These are phyloP conservation scores for Tetrapyrgos nigripes DNA, from an alignment of 1,284 basidiomycete genomes.

Conservation along the genomic window DNA sequence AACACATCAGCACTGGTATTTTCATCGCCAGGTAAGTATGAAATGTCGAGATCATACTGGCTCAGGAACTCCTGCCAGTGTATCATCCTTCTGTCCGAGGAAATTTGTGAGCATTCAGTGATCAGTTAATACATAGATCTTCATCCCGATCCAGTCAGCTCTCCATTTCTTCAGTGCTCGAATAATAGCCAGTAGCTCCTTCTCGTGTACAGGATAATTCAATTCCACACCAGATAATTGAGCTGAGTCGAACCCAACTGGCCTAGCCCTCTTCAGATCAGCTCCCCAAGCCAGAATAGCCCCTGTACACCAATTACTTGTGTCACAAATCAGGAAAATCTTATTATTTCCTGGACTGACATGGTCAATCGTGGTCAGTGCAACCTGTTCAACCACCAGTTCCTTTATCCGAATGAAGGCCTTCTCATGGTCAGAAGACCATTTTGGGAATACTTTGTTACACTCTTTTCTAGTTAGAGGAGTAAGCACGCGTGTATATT, in stretches of 20 bases:
- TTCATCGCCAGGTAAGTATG: conserved; percentile 24
- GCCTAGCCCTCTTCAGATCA: conserved; percentile 30
- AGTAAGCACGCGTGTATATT: too few relatives aligned
- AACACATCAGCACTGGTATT: conserved; percentile 28
- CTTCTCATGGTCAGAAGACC: background rate
- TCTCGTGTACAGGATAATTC: too few relatives aligned
- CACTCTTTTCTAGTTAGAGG: too few relatives aligned
- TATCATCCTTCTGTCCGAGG: conserved; percentile 33
- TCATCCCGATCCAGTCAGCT: conserved; percentile 35
- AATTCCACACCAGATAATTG: conserved; percentile 37
- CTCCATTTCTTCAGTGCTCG: conserved; percentile 30
- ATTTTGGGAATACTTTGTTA: background rate
- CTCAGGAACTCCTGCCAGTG: conserved; percentile 40
- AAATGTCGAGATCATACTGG: conserved; percentile 30
- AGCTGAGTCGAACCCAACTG: conserved; percentile 33
- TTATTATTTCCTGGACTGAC: too few relatives aligned
- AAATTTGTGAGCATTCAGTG: conserved; percentile 46
- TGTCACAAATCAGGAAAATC: too few relatives aligned
- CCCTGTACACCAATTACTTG: too few relatives aligned
- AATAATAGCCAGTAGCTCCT: conserved; percentile 42
- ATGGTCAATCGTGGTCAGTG: conserved; percentile 30
- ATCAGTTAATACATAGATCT: conserved; percentile 42
- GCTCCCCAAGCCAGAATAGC: too few relatives aligned
- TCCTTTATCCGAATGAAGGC: background rate
- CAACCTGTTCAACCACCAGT: conserved; percentile 18